phyloP scores from a whole-genome alignment of 495 filamentous ascomycete genomes.

The Acidomyces sp. region DNA sequence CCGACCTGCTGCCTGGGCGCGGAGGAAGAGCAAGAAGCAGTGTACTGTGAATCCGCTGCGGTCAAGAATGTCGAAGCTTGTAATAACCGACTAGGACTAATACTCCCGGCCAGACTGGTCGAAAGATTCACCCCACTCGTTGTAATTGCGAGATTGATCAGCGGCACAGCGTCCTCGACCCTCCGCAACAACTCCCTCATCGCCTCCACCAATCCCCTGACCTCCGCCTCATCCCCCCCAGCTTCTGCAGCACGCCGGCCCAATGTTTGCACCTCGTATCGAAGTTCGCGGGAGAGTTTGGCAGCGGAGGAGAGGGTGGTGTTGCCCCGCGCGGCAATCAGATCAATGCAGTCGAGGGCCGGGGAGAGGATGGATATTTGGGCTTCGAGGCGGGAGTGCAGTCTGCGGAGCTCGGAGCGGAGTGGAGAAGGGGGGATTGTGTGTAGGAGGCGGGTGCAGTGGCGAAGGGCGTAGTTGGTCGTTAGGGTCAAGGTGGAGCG shows the following conservation, averaged over 20 bases:
- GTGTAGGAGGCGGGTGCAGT: slow-evolving; percentile 69
- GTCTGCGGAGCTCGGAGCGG: slow-evolving; percentile 51
- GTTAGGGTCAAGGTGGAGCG: slow-evolving; percentile 82
- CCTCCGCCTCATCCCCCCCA: slow-evolving; percentile 58
- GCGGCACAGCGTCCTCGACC: slow-evolving; percentile 86
- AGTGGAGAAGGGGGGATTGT: slow-evolving; percentile 50
- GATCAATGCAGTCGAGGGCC: slow-evolving; percentile 84
- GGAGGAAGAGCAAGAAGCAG: slow-evolving; percentile 22
- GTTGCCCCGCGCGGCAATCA: slow-evolving; percentile 93
- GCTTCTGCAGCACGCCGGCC: slow-evolving; percentile 62
- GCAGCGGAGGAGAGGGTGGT: slow-evolving; percentile 84
- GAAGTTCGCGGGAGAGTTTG: slow-evolving; percentile 70
- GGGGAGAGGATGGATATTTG: slow-evolving; percentile 89
- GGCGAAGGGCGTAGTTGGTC: slow-evolving; percentile 68
- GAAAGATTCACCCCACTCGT: slow-evolving; percentile 83
- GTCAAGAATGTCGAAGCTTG: slow-evolving; percentile 91
- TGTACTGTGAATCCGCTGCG: slow-evolving; percentile 75
- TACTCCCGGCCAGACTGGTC: slow-evolving; percentile 60
- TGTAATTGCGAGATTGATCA: slow-evolving; percentile 90
- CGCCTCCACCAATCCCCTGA: slow-evolving; percentile 57
- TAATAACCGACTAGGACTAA: slow-evolving; percentile 81
- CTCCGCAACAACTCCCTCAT: slow-evolving; percentile 62
- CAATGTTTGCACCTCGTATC: slow-evolving; percentile 74
- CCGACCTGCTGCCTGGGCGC: slow-evolving; percentile 64
- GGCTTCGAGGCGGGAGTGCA: slow-evolving; percentile 65